phyloP scores from a whole-genome alignment of 164 flowering plant species.

The Sedum album region DNA sequence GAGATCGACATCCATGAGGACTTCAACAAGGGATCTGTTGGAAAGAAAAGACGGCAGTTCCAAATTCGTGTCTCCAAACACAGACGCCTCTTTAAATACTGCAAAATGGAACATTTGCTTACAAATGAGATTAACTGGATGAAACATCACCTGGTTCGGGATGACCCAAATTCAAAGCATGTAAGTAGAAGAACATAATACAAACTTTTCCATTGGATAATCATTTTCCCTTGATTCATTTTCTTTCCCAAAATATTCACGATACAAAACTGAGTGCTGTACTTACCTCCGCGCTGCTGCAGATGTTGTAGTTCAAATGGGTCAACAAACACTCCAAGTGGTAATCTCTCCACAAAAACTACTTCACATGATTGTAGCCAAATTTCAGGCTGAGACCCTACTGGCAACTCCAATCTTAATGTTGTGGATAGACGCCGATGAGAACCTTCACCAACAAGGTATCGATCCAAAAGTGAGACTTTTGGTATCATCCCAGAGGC shows the following conservation, averaged over 20 bases:
- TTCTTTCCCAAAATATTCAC: neutral
- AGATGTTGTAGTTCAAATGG: slow-evolving; percentile 92
- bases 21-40: slow-evolving; percentile 61
- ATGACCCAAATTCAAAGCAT: no score
- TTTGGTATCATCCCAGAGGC: slow-evolving; percentile 13
- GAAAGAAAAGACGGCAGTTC: slow-evolving; percentile 75
- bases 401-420: slow-evolving; percentile 24
- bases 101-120: slow-evolving; percentile 29
- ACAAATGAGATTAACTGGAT: no score
- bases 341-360: slow-evolving; percentile 60
- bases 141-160: neutral
- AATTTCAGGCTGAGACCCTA: slow-evolving; percentile 18
- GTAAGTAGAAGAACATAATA: no score
- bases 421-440: slow-evolving; percentile 64
- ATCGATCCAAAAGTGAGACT: slow-evolving; percentile 26
- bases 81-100: slow-evolving; percentile 58
- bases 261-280: neutral
- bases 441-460: slow-evolving; percentile 77
- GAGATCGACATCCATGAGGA: slow-evolving; percentile 43
- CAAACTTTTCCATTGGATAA: no score
- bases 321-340: slow-evolving; percentile 84
- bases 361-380: slow-evolving; percentile 33
- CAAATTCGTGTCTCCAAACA: slow-evolving; percentile 87
- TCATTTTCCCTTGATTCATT: neutral
- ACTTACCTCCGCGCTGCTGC: slow-evolving; percentile 59